phyloP scores from a whole-genome alignment of 2,329 filamentous ascomycete genomes.

The Cordyceps pruinosa region DNA sequence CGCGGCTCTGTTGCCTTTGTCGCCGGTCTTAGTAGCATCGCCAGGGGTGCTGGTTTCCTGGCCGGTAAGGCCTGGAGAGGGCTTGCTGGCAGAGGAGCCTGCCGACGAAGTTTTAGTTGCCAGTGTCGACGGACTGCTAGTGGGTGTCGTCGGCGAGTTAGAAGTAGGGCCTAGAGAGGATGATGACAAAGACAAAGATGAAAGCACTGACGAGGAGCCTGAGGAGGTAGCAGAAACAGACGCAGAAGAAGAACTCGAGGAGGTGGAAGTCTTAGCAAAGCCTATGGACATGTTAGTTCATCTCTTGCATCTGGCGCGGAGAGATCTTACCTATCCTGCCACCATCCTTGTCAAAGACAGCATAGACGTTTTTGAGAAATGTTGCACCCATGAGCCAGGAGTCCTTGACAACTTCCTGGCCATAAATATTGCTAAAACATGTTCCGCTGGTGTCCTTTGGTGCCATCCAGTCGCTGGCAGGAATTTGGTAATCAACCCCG shows the following conservation, averaged over 20 bases:
- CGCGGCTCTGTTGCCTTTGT: constrained; percentile 4
- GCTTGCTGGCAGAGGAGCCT: constrained; percentile 4
- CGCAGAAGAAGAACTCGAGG: constrained; percentile 1
- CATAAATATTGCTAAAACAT: constrained; percentile 69
- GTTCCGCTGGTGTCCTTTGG: constrained; percentile 34
- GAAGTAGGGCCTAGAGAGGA: constrained; percentile 4
- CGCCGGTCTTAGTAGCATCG: constrained; percentile 4
- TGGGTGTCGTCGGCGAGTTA: constrained; percentile 7
- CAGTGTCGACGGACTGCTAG: constrained; percentile 6
- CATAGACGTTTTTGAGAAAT: constrained; percentile 86
- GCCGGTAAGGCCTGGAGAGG: constrained; percentile 17
- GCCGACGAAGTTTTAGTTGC: background rate
- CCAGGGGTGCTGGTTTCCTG: constrained; percentile 15
- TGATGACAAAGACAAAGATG: constrained; percentile 5
- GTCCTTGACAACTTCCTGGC: constrained; percentile 56
- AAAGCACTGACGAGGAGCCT: constrained; percentile 11
- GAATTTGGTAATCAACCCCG: constrained; percentile 58
- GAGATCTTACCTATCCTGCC: constrained; percentile 49
- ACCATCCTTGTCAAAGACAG: constrained; percentile 72
- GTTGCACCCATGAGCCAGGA: constrained; percentile 79
- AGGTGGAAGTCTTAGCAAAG: constrained; percentile 10
- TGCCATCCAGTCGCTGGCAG: constrained; percentile 63
- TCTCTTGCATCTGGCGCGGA: background rate
- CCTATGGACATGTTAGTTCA: constrained; percentile 1
- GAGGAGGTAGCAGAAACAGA: background rate